Conservation (phyloP, 129 eudicot species). For the Tagetes erecta region DNA sequence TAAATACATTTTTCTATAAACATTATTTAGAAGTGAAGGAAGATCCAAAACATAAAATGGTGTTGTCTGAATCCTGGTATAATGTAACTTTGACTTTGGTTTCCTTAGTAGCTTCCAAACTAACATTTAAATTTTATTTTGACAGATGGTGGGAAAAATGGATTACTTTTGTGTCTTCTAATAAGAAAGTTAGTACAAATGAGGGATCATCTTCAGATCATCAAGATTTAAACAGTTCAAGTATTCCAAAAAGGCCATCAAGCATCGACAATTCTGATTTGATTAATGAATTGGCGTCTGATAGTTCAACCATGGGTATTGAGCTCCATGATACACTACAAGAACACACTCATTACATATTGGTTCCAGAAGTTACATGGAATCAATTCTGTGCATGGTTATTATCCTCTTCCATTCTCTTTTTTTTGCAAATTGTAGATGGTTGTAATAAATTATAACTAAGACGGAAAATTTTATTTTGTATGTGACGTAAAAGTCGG, state of each 20-base stretch:
- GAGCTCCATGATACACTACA: conserved; percentile 93
- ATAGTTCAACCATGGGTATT: conserved; percentile 44
- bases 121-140: conserved; percentile 17
- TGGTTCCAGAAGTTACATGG: conserved; percentile 91
- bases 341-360: conserved; percentile 90
- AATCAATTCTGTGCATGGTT: conserved; percentile 80
- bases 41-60: background rate
- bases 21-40: conserved; percentile 7
- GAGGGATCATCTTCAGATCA: conserved; percentile 66
- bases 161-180: conserved; percentile 64
- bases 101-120: conserved; percentile 20
- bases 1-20: background rate
- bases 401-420: conserved; percentile 14
- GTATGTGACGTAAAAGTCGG: background rate
- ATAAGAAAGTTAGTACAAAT: conserved; percentile 40
- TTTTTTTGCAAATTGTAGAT: background rate
- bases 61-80: conserved; percentile 11
- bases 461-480: background rate
- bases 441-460: conserved; percentile 3
- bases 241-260: conserved; percentile 62
- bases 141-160: conserved; percentile 96
- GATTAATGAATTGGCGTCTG: conserved; percentile 51
- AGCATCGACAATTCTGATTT: conserved; percentile 78
- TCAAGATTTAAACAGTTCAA: conserved; percentile 38
- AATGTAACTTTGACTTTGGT: background rate